Evolutionary conservation across 768 basidiomycete species (phyloP).

Genomic region (Boletus reticulatus): DNA sequence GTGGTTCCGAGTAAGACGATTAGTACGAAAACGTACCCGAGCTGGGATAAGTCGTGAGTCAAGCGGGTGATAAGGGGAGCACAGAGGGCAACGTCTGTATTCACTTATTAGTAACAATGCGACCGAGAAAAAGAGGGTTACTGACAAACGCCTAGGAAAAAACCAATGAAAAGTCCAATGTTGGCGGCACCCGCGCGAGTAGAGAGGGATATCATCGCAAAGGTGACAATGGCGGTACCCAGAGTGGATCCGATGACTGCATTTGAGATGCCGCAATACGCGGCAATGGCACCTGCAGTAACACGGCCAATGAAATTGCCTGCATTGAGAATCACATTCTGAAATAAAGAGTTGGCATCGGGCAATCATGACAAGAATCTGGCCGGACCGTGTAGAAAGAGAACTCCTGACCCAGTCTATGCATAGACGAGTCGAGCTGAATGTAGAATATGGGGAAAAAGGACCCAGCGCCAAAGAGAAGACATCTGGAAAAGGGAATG

Average conservation of each 20-base stretch:
- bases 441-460: constrained; percentile 45
- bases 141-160: constrained; percentile 47
- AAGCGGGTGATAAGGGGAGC: constrained; percentile 44
- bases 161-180: constrained; percentile 45
- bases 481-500: constrained; percentile 4
- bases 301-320: constrained; percentile 37
- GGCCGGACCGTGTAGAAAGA: constrained; percentile 54
- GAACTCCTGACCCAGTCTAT: constrained; percentile 42
- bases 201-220: constrained; percentile 41
- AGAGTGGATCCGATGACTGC: constrained; percentile 37
- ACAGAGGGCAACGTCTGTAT: constrained; percentile 37
- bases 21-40: constrained; percentile 35
- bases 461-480: constrained; percentile 22
- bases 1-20: not conserved
- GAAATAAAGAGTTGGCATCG: not conserved
- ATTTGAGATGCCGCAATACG: constrained; percentile 44
- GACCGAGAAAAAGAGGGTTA: not conserved
- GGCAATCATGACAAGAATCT: not conserved
- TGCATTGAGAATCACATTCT: constrained; percentile 40
- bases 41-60: constrained; percentile 45
- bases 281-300: constrained; percentile 35
- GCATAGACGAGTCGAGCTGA: constrained; percentile 52
- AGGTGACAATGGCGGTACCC: constrained; percentile 38
- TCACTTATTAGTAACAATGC: not conserved
- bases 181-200: constrained; percentile 36